Conservation (phyloP, 257 asterid genomes). For the Voacanga thouarsii region DNA sequence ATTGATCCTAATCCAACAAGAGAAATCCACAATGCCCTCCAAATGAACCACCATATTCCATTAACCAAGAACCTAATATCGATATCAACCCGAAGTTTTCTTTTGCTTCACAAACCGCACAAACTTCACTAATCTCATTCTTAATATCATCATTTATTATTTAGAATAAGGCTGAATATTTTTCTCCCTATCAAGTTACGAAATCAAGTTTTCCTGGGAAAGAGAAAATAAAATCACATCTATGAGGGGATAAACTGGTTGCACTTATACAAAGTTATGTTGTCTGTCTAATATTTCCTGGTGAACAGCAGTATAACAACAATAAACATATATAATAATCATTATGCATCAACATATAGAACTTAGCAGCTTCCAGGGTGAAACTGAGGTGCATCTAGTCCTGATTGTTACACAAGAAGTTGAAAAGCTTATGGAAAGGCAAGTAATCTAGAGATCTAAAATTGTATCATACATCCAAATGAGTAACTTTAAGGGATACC, state of each 20-base stretch:
- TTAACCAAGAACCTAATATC: neutral
- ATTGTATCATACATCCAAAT: neutral
- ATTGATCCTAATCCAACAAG: neutral
- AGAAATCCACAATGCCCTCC: neutral
- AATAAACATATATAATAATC: neutral
- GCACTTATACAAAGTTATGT: neutral
- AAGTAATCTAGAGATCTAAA: neutral
- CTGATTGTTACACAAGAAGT: neutral
- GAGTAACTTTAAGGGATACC: constrained; percentile 32
- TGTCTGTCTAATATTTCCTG: neutral
- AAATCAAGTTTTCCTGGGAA: neutral
- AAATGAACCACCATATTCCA: constrained; percentile 3
- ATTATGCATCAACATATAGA: neutral
- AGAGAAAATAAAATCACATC: neutral
- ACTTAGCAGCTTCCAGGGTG: neutral
- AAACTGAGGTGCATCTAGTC: neutral
- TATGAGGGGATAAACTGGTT: neutral
- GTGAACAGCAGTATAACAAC: neutral
- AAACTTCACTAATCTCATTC: neutral
- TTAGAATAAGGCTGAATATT: neutral
- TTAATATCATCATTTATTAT: neutral
- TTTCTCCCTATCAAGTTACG: neutral
- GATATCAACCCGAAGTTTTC: neutral
- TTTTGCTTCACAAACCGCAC: neutral
- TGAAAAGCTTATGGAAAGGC: neutral